Base-by-base conservation (phyloP, 805 yeast genomes). In the Myxozyma monticola region DNA sequence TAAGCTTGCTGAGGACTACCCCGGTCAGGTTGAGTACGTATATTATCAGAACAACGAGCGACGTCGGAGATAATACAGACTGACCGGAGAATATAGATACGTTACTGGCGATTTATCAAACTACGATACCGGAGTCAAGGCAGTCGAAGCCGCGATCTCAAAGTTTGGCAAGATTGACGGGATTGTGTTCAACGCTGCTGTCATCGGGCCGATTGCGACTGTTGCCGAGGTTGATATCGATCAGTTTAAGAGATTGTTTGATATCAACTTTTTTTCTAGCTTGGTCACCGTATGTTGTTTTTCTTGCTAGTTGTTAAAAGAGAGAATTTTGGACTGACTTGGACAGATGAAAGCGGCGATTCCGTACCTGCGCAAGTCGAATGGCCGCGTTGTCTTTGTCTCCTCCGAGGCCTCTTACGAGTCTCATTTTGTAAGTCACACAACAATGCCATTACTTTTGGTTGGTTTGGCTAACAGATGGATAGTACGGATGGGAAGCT, bases 401-500 rank as follows among this genome's bases (percentile, higher is more conserved):
- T 85, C 95, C 17, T 86, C 96, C 1, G 96, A 96, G 3, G 97
- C 98, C 5, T 54, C 58, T 1, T 28, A 40, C 35, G 58, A 54
- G 33, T 42, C 49, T 4, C 58, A 54, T 36, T 54, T 42, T 34
- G 56, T 52, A 28, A 10, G 56, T 40, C 10, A 18, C 15, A 31
- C n/a, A n/a, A n/a, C n/a, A n/a, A 4, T 12, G 34, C n/a, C 9
- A 6, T 30, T 9, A 30, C 15, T 30, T 6, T 30, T 6, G 10
- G 34, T 20, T 36, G n/a, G 24, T n/a, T 7, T 9, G 28, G 33
- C 18, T n/a, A 20, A 17, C 2, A n/a, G 33, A 4, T n/a, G n/a
- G 12, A 12, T 62, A 71, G 72, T 60, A 73, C 56, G 93, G 88
- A 0, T 91, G 97, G 97, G 84, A 84, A 17, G 95, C 96, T 2